Conservation (phyloP, 225 moss, liverwort and hornwort species). For the Polytrichum formosum region DNA sequence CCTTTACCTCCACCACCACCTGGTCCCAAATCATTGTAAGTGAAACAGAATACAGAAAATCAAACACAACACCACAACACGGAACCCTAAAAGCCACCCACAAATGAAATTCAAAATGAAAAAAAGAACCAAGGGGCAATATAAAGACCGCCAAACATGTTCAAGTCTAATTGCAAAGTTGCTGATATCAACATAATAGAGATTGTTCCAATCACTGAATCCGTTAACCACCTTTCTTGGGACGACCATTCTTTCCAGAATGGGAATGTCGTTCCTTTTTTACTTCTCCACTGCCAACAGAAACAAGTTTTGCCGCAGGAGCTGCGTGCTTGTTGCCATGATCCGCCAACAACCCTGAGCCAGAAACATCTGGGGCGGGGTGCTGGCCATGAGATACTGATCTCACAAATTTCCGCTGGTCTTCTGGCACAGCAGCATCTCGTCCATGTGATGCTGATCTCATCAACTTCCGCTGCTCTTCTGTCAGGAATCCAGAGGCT, state of each 20-base stretch:
- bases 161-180: too few species aligned
- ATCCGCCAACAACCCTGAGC: constrained; percentile 21
- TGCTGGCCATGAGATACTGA: constrained; percentile 74
- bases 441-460: constrained; percentile 85
- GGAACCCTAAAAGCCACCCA: too few species aligned
- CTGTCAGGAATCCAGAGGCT: constrained; percentile 81
- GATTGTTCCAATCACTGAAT: neutral
- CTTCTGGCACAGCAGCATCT: constrained; percentile 41
- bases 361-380: constrained; percentile 31
- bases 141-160: too few species aligned
- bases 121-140: too few species aligned
- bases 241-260: constrained; percentile 88
- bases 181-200: too few species aligned
- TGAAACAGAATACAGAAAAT: neutral
- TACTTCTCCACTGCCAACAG: constrained; percentile 41
- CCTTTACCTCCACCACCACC: constrained; percentile 95
- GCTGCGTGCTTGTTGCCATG: constrained; percentile 53
- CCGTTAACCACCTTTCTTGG: constrained; percentile 76
- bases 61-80: neutral
- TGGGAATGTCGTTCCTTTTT: constrained; percentile 83
- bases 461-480: constrained; percentile 93
- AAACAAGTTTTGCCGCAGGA: constrained; percentile 34
- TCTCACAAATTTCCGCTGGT: constrained; percentile 69
- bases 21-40: constrained; percentile 11
- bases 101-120: too few species aligned